Evolutionary conservation across 179 eudicot genomes (phyloP).

Genomic region (Corrigiola litoralis): DNA sequence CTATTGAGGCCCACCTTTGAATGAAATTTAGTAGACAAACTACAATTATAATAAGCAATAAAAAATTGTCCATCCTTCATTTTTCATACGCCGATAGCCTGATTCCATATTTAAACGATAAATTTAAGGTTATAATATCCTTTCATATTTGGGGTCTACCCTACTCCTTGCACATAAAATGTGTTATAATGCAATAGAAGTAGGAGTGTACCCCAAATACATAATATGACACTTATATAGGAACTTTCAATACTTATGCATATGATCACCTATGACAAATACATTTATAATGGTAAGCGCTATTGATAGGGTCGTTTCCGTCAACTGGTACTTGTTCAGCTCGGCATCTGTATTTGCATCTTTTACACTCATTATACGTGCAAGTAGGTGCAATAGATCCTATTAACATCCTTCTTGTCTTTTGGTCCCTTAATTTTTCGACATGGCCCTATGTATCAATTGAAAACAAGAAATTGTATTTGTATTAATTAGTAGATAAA

Average conservation of each 20-base stretch:
- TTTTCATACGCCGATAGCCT: no score
- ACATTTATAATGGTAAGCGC: slow-evolving; percentile 81
- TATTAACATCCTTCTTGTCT: slow-evolving; percentile 48
- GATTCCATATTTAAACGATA: no score
- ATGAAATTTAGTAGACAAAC: no score
- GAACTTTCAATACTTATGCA: not conserved
- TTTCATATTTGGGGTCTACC: slow-evolving; percentile 18
- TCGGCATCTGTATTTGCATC: slow-evolving; percentile 75
- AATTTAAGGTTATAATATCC: no score
- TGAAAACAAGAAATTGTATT: no score
- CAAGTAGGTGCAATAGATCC: slow-evolving; percentile 85
- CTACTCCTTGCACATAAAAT: slow-evolving; percentile 19
- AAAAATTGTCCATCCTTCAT: no score
- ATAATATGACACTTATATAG: no score
- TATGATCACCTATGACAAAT: slow-evolving; percentile 57
- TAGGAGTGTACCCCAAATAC: slow-evolving; percentile 16
- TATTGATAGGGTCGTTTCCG: slow-evolving; percentile 81
- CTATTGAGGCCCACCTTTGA: no score
- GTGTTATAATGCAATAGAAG: slow-evolving; percentile 11
- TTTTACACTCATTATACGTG: slow-evolving; percentile 92
- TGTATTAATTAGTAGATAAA: no score
- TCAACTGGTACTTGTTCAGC: slow-evolving; percentile 95
- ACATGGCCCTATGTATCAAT: not conserved
- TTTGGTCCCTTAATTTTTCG: not conserved
- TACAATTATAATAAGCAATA: no score